A percentile compares a stretch with the other conserved stretches of the same genome.
Conservation (phyloP, 441 rosid genomes). For the Erodium trifolium region DNA sequence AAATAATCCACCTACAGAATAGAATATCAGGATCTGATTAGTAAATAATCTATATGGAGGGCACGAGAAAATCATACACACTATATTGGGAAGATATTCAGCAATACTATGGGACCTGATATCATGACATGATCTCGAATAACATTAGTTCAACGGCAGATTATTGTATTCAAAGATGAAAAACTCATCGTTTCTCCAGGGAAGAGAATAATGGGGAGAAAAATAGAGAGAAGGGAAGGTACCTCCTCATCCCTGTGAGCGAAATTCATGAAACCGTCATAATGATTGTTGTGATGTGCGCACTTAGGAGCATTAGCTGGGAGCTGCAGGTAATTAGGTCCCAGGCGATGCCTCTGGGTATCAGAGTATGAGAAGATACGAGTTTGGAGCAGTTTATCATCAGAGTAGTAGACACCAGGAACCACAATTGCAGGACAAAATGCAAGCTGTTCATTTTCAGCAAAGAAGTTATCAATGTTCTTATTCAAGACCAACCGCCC, state of each 20-base stretch:
- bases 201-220: neutral
- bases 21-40: too few relatives aligned
- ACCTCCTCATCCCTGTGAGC: conserved; percentile 97
- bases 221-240: conserved; percentile 6
- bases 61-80: too few relatives aligned
- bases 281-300: conserved; percentile 89
- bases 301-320: conserved; percentile 92
- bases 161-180: too few relatives aligned
- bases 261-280: conserved; percentile 86
- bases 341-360: conserved; percentile 95
- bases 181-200: too few relatives aligned
- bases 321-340: conserved; percentile 86
- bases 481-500: conserved; percentile 96
- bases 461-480: conserved; percentile 93
- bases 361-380: conserved; percentile 81
- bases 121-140: neutral
- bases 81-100: too few relatives aligned
- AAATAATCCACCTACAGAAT: too few relatives aligned
- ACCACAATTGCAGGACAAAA: conserved; percentile 84
- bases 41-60: conserved; percentile 10
- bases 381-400: conserved; percentile 80
- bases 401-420: conserved; percentile 77
- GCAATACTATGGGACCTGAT: neutral
- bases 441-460: conserved; percentile 86
- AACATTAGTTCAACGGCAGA: neutral